Conservation (phyloP, 208 protist genomes). For the Leptomonas seymouri region DNA sequence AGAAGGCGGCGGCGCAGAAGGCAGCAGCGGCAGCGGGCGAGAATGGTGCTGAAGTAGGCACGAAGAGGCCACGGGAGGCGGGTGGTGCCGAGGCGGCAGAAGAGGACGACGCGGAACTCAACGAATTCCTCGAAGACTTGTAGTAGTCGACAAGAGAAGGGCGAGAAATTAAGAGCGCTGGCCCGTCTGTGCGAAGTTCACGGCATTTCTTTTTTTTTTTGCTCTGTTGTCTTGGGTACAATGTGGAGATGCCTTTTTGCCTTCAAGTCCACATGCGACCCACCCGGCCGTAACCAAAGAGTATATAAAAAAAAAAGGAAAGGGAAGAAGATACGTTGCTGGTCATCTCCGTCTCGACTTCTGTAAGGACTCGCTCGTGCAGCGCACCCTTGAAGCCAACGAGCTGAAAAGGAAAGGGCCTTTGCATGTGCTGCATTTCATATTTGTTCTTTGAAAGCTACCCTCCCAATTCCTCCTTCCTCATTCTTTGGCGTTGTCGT, state of each 20-base stretch:
- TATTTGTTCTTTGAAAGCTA: neutral
- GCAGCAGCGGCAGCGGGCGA: slow-evolving; percentile 21
- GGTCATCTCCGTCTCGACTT: no score
- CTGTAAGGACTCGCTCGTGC: no score
- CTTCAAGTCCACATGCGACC: no score
- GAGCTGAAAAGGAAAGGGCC: no score
- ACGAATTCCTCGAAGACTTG: slow-evolving; percentile 80
- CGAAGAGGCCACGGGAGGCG: slow-evolving; percentile 53
- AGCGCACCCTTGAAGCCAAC: no score
- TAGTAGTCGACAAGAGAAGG: slow-evolving; percentile 16
- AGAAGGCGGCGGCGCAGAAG: slow-evolving; percentile 30
- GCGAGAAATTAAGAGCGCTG: neutral
- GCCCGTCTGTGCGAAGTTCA: slow-evolving; percentile 4
- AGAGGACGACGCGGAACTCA: slow-evolving; percentile 67
- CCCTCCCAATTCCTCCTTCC: neutral
- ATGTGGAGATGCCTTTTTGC: no score
- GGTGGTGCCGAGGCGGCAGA: slow-evolving; percentile 17
- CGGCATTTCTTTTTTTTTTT: neutral
- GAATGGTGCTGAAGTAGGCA: slow-evolving; percentile 21
- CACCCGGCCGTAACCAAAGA: no score
- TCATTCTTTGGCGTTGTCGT: no score
- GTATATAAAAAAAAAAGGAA: no score
- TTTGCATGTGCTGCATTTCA: no score
- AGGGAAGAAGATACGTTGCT: no score
- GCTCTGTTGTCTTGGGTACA: no score